A percentile compares a stretch with the other conserved stretches of the same genome.
Conservation (phyloP, 2,329 filamentous ascomycete genomes). For the Aspergillus novofumigatus region DNA sequence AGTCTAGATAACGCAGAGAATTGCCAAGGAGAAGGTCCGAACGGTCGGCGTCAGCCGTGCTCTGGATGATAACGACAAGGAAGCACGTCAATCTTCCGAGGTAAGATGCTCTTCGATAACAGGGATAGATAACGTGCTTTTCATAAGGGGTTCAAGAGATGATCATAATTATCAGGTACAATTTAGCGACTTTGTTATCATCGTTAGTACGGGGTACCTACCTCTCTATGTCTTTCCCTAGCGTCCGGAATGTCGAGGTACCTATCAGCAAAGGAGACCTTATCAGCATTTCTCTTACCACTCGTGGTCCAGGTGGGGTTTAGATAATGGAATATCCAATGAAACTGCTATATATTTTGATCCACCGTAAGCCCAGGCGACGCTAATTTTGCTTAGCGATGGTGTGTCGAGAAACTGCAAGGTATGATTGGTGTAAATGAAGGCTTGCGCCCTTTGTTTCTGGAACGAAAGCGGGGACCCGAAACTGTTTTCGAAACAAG, state of each 20-base stretch:
- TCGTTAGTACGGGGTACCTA: not conserved
- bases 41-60: not conserved
- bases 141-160: too few relatives aligned
- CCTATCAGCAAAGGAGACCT: not conserved
- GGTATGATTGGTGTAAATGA: constrained; percentile 1
- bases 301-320: not conserved
- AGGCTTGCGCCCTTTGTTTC: not conserved
- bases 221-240: not conserved
- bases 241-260: not conserved
- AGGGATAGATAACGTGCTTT: not conserved
- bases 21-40: not conserved
- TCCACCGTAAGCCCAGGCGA: not conserved
- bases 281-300: not conserved
- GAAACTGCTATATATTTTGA: not conserved
- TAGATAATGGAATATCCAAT: not conserved
- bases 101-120: not conserved
- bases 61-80: not conserved
- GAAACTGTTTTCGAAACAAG: constrained; percentile 7
- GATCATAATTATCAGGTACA: not conserved
- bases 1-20: not conserved
- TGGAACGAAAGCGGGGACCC: constrained; percentile 3
- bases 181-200: not conserved
- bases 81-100: not conserved
- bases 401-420: not conserved
- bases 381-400: not conserved